Percentiles rank a stretch among this genome's conserved stretches.
phyloP scores from a whole-genome alignment of 345 rosid genomes.

The Luvunga scandens region DNA sequence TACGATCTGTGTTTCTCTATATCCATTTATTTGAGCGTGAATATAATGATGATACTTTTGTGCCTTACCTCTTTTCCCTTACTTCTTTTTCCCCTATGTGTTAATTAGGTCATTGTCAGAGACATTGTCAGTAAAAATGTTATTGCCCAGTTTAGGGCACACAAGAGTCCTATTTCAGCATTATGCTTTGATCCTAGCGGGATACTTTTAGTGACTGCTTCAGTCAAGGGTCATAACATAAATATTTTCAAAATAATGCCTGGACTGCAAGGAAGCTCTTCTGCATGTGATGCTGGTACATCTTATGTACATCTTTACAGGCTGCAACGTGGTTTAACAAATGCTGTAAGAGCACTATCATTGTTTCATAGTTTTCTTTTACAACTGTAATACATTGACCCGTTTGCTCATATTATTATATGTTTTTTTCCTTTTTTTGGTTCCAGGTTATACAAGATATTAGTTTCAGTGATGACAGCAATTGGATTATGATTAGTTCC shows the following conservation, averaged over 20 bases:
- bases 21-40: neutral
- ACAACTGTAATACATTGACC: neutral
- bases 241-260: slow-evolving; percentile 87
- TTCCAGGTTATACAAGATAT: slow-evolving; percentile 92
- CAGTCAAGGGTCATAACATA: slow-evolving; percentile 87
- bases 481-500: slow-evolving; percentile 88
- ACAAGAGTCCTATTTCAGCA: slow-evolving; percentile 86
- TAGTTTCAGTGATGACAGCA: slow-evolving; percentile 83
- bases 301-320: slow-evolving; percentile 73
- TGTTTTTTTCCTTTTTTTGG: neutral
- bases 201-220: slow-evolving; percentile 85
- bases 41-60: neutral
- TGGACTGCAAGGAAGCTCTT: slow-evolving; percentile 36
- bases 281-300: slow-evolving; percentile 33
- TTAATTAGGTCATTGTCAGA: slow-evolving; percentile 74
- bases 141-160: slow-evolving; percentile 86
- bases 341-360: slow-evolving; percentile 61
- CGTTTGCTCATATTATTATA: neutral
- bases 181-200: slow-evolving; percentile 93
- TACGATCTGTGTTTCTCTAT: neutral
- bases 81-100: neutral
- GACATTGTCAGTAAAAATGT: slow-evolving; percentile 68
- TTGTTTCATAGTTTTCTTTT: neutral
- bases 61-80: neutral
- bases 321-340: slow-evolving; percentile 93